Conservation (phyloP, 441 rosid species). For the Jatropha podagrica region DNA sequence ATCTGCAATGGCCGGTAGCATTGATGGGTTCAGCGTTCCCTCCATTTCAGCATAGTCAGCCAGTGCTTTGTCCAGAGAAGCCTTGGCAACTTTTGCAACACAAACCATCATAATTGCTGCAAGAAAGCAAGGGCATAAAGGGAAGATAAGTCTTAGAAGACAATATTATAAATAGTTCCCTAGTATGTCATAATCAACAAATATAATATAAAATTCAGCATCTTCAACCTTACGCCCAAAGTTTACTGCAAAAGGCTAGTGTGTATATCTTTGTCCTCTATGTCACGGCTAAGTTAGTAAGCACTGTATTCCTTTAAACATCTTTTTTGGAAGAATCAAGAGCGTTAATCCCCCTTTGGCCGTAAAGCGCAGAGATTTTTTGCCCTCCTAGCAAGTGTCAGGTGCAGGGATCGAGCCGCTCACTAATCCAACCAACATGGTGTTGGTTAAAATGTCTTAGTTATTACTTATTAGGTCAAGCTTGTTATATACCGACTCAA, state of each 20-base stretch:
- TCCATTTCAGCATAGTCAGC: neutral
- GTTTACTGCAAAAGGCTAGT: neutral
- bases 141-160: neutral
- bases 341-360: too few relatives aligned
- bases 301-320: too few relatives aligned
- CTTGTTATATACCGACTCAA: too few relatives aligned
- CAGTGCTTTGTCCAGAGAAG: constrained; percentile 5
- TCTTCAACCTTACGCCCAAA: neutral
- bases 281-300: too few relatives aligned
- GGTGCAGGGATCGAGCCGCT: too few relatives aligned
- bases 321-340: too few relatives aligned
- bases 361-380: too few relatives aligned
- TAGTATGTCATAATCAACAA: neutral
- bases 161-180: neutral
- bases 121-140: neutral
- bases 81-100: neutral
- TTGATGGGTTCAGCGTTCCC: neutral
- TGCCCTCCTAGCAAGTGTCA: too few relatives aligned
- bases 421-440: too few relatives aligned
- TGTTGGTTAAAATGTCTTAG: neutral
- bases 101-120: neutral
- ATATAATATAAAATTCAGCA: neutral
- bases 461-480: neutral
- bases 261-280: too few relatives aligned
- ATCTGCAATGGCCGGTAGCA: neutral